These are phyloP conservation scores for Pyricularia sp. DNA, from an alignment of 2,329 filamentous ascomycete genomes.

Conservation along the genomic window DNA sequence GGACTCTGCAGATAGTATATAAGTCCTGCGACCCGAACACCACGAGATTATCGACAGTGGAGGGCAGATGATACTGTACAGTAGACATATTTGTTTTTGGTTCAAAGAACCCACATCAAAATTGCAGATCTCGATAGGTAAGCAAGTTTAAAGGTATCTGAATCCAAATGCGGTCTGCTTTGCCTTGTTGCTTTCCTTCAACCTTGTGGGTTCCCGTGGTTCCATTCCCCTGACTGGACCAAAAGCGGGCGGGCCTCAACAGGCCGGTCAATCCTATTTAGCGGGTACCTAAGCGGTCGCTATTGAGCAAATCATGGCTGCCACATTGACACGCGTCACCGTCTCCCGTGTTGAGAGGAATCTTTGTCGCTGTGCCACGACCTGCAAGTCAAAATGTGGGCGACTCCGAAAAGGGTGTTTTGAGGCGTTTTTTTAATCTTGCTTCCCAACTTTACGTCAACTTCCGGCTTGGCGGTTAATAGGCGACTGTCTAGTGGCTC, in stretches of 20 bases:
- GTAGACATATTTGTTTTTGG: background rate
- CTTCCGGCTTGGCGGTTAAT: background rate
- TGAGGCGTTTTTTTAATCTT: background rate
- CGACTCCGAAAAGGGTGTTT: no score
- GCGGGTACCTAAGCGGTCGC: background rate
- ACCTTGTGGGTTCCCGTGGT: no score
- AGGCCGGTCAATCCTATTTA: background rate
- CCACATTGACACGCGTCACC: background rate
- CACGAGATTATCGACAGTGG: background rate
- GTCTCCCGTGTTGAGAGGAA: background rate
- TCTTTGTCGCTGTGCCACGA: background rate
- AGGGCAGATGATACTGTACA: background rate
- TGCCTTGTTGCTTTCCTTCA: background rate
- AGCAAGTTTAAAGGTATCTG: no score
- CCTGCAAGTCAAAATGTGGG: background rate
- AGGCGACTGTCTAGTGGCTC: background rate
- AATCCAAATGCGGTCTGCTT: no score
- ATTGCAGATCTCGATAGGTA: background rate
- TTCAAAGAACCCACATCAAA: background rate
- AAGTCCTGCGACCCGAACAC: background rate
- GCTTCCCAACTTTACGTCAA: background rate
- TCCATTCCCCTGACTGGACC: background rate
- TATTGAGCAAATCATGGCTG: background rate
- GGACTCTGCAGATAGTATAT: background rate
- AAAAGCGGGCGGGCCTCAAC: background rate